A percentile compares a stretch with the other conserved stretches of the same genome.
Conservation (phyloP, 1,284 basidiomycete genomes). For the Malassezia cuniculi region DNA sequence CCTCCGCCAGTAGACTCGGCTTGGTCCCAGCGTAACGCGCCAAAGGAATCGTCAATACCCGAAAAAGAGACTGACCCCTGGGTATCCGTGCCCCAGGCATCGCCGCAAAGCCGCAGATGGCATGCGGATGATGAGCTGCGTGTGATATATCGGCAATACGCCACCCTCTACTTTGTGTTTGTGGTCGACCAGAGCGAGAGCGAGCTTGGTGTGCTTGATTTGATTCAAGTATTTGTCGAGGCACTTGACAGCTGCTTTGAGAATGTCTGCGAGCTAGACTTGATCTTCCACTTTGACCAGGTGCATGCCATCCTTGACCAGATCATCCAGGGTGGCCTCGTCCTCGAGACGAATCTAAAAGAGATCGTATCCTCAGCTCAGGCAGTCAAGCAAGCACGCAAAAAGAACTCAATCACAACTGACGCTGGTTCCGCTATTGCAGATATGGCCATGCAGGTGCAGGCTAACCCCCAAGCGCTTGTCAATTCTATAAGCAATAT, state of each 20-base stretch:
- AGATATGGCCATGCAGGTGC: no score
- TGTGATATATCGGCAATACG: slow-evolving; percentile 54
- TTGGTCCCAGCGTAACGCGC: background rate
- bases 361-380: slow-evolving; percentile 67
- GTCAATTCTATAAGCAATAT: no score
- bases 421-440: no score
- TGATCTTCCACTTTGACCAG: slow-evolving; percentile 98
- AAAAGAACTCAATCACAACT: no score
- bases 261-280: slow-evolving; percentile 95
- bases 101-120: no score
- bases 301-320: slow-evolving; percentile 87
- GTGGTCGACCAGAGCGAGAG: slow-evolving; percentile 89
- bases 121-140: slow-evolving; percentile 26
- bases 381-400: slow-evolving; percentile 36
- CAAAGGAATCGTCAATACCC: slow-evolving; percentile 3
- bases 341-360: slow-evolving; percentile 92
- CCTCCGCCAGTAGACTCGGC: slow-evolving; percentile 24
- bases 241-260: slow-evolving; percentile 88
- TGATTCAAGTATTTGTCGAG: slow-evolving; percentile 98
- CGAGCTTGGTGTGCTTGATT: slow-evolving; percentile 84
- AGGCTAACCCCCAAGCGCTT: no score
- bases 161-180: slow-evolving; percentile 92
- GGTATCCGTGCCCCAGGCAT: no score
- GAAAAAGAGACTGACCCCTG: no score
- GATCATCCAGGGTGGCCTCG: slow-evolving; percentile 89